Evolutionary conservation across 495 filamentous ascomycete species (phyloP), one percentile per base, ranked within the genome.

Genomic region (Lindgomyces ingoldianus): DNA sequence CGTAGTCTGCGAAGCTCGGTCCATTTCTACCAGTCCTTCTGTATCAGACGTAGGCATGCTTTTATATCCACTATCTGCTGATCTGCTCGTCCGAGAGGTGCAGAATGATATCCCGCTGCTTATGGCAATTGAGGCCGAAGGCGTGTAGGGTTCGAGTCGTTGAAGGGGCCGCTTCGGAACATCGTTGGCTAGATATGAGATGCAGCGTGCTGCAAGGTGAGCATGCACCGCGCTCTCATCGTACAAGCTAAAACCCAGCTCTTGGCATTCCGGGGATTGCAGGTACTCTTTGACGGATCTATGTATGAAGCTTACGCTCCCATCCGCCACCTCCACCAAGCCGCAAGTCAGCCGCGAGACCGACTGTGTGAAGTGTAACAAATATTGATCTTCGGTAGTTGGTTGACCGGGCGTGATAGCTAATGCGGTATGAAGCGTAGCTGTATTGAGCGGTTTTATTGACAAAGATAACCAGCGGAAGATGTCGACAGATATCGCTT

Each of bases 41-140:
- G 56, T 50, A 36, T 65, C 62, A 1, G 55, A 62, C 8, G 59
- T 36, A 2, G 62, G 51, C 45, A 63, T 51, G 54, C 52, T 58
- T 44, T 68, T 64, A 42, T 64, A 68, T 16, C 65, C 65, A 39
- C 65, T 68, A 21, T 68, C 65, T 3, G 52, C 60, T 4, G 65
- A 68, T 19, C 53, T n/a, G n/a, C n/a, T n/a, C n/a, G n/a, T n/a
- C n/a, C n/a, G 48, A 4, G 16, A 21, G 16, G 65, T 68, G 29
- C 65, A 36, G n/a, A 64, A 44, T 1, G 52, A 58, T n/a, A 54
- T 53, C 9, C 60, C 65, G 47, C 59, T 63, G 22, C 49, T 58
- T 1, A 44, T 47, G 36, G 50, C 30, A 11, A 41, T 39, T 18
- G 59, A 33, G 16, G 51, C 19, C 12, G 50, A 3, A 22, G 52